Percentiles rank a stretch among this genome's conserved stretches.
These are phyloP conservation scores for Albatrellus ellisii DNA, from an alignment of 768 basidiomycete genomes.

Conservation along the genomic window DNA sequence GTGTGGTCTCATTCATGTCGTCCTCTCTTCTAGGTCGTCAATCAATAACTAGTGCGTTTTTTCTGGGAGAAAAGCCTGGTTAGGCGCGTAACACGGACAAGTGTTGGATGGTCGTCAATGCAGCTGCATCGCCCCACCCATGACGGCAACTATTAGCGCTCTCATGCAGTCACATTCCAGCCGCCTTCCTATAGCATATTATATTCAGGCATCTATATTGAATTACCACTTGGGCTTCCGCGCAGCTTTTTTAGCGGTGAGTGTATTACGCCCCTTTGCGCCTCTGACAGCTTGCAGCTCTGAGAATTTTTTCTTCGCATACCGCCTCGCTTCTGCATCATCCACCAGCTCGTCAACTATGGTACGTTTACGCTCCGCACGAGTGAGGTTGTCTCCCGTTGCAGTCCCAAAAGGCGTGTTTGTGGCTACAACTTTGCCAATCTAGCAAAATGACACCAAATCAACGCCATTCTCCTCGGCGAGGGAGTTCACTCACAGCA, in stretches of 20 bases:
- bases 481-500: slow-evolving; percentile 39
- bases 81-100: too few species aligned
- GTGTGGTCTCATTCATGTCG: too few species aligned
- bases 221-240: slow-evolving; percentile 62
- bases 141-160: too few species aligned
- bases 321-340: slow-evolving; percentile 74
- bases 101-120: too few species aligned
- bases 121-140: too few species aligned
- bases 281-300: slow-evolving; percentile 59
- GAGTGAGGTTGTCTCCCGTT: slow-evolving; percentile 57
- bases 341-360: slow-evolving; percentile 83
- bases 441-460: slow-evolving; percentile 27
- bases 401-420: slow-evolving; percentile 60
- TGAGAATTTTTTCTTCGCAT: slow-evolving; percentile 87
- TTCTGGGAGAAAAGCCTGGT: too few species aligned
- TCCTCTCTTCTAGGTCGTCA: too few species aligned
- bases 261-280: slow-evolving; percentile 56
- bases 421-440: slow-evolving; percentile 67
- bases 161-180: too few species aligned
- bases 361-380: slow-evolving; percentile 62
- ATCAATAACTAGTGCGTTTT: too few species aligned
- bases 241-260: slow-evolving; percentile 48
- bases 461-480: slow-evolving; percentile 4
- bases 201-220: background rate
- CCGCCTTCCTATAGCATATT: too few species aligned